Evolutionary conservation across 257 asterid genomes (phyloP), one percentile per base, ranked within the genome.

Genomic region (Anisodus tanguticus): DNA sequence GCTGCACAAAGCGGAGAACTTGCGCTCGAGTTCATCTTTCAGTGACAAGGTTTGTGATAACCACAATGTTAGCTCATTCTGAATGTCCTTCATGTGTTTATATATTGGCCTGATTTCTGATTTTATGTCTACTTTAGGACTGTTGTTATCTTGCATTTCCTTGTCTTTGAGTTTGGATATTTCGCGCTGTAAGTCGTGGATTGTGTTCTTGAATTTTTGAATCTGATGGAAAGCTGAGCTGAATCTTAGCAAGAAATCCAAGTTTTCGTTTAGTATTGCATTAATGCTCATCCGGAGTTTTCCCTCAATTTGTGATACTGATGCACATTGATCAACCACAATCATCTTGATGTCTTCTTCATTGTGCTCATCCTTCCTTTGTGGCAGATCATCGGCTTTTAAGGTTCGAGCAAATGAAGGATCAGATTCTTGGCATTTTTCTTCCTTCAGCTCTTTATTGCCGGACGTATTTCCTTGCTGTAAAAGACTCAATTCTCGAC

Each of bases 1-100:
- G 85, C 84, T 85, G 90, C 98, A 94, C 82, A 96, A 84, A 4
- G 98, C 91, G 1, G 91, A 59, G 79, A 89, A 93, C 81, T 95
- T 90, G 41, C 89, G 82, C 60, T 94, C 90, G 0, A 92, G 92
- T 82, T 93, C 98, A 11, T 91, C 97, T 88, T 92, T 94, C 49
- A 96, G 89, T 39, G 85, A 47, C 53, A 54, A 87, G 17, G 94
- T 91, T 80, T 91, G 97, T 72, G 93, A 95, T 84, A 93, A 67
- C 98, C 99, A 96, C 31, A 90, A 80, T 2, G 93, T 85, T 49
- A 91, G 90, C 64, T 94, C 97, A 10, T 93, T 87, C 79, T 91
- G 95, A 62, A 93, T 94, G 88, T 94, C 99, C 69, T 94, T 90
- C 85, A 96, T 79, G 89, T 96, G 97, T 67, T 93, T 96, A 94